Conservation (phyloP, 106 monocot species). For the Allium sativum region DNA sequence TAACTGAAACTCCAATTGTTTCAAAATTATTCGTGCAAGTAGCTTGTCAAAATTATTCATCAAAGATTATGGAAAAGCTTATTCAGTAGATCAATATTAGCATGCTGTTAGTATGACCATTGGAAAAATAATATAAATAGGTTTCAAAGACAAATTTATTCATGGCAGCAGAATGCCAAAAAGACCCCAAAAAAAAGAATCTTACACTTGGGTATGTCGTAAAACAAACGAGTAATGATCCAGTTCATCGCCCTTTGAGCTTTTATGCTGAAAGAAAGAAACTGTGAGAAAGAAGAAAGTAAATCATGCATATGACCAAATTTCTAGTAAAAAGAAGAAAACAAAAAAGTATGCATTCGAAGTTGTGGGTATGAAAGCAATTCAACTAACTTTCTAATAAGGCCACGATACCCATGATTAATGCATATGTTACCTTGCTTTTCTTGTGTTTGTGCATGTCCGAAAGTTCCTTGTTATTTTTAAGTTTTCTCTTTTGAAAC, state of each 20-base stretch:
- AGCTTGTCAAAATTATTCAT: too few relatives aligned
- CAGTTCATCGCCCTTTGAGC: slow-evolving; percentile 34
- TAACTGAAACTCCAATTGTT: too few relatives aligned
- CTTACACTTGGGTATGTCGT: too few relatives aligned
- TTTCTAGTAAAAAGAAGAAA: slow-evolving; percentile 1
- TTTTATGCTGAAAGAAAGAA: slow-evolving; percentile 38
- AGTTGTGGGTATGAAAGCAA: not conserved
- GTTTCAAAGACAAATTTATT: too few relatives aligned
- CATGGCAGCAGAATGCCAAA: too few relatives aligned
- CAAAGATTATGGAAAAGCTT: too few relatives aligned
- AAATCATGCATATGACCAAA: not conserved
- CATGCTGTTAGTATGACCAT: too few relatives aligned
- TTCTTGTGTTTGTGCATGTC: slow-evolving; percentile 56
- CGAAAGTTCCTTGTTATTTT: slow-evolving; percentile 30
- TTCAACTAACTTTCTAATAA: not conserved
- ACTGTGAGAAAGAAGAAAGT: not conserved
- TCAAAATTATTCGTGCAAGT: too few relatives aligned
- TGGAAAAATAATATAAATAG: too few relatives aligned
- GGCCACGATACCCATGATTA: not conserved
- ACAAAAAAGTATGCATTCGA: not conserved
- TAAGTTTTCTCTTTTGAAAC: slow-evolving; percentile 55
- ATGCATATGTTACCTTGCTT: slow-evolving; percentile 37
- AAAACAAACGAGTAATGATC: too few relatives aligned
- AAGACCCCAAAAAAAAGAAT: too few relatives aligned
- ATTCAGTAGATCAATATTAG: too few relatives aligned